Evolutionary conservation across 371 early-diverging fungal genomes (phyloP), one percentile per base, ranked within the genome.

Genomic region (Lichtheimia corymbifera): DNA sequence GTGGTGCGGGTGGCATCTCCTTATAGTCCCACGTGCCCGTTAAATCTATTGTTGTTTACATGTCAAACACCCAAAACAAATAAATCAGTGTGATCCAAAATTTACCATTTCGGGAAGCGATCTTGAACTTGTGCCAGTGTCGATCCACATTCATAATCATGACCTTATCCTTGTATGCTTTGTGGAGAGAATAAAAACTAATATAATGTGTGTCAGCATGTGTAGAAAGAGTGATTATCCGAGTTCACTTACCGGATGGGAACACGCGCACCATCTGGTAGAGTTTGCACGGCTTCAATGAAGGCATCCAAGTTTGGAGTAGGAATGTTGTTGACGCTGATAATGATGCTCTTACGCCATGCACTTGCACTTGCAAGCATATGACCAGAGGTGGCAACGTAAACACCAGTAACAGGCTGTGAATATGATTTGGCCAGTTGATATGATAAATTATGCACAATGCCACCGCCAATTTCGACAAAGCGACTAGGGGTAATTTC

Each of bases 1-100:
- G 65, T 1, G 84, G 81, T 5, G 93, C 87, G 1, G 82, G 82
- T 4, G 86, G 85, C 67, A 95, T 80, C 18, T 88, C 83, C 1
- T 72, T 76, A 75, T 84, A 92, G 51, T 88, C 85, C 97, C 97
- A 97, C 13, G 84, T 69, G 0, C 96, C 97, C 0, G 92, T 90
- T 15, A 44, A 58, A 68, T 88, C 87, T 70, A 67, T 20, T 47
- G 6, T 47, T 35, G 35, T 35, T 35, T 35, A 35, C 35, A 35
- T 35, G 35, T 35, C 11, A 35, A 11, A 55, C 20, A 63, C 20
- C 22, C 17, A 47, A 17, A 53, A 22, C 22, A 42, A 47, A 18
- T 44, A 30, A 35, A 35, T 11, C 5, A 9, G 35, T 35, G 35
- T 2, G 6, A 35, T 35, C 0, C 6, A 9, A 35, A 9, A 47